Evolutionary conservation across 768 basidiomycete species (phyloP), one percentile per base, ranked within the genome.

Genomic region (Rubroboletus pulcherrimus): DNA sequence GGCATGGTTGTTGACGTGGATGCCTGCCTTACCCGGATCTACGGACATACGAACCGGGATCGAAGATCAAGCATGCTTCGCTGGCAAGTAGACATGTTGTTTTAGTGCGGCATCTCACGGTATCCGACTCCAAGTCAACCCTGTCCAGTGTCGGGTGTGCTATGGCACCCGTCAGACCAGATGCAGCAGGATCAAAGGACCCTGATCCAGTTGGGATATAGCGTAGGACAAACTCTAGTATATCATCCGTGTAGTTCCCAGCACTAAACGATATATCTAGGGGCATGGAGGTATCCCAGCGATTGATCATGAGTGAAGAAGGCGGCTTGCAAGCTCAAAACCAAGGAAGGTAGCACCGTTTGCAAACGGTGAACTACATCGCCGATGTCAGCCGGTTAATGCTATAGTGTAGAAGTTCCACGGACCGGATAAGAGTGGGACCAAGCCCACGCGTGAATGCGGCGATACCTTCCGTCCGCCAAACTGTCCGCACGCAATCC

Each of bases 341-440:
- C 92, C 94, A 54, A 96, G 82, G 80, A 98, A 98, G 0, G 96
- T 98, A 1, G 93, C 93, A 19, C 94, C 96, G 63, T 98, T 98
- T 11, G 95, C 95, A 65, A 97, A 96, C 1, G 94, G 95, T 3
- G 92, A 94, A 64, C 92, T 94, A 51, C 17, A 42, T 55, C 57
- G 43, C 24, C n/a, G 7, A 34, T 45, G 38, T 68, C n/a, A 57
- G 46, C 19, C 14, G 5, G 46, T 53, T 34, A 56, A 17, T 24
- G 46, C 24, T 48, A 56, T 51, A 24, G 39, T 53, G 53, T 11
- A 15, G 47, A 49, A n/a, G 19, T 31, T 53, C 41, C 54, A 76
- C 81, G 52, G 57, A 89, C 92, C 94, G 81, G 67, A 98, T 92
- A 56, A 98, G 78, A 8, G 96, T 98, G 24, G 96, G 96, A 5